Base-by-base conservation (phyloP, 148 eudicot genomes). In the Cornus kousa region DNA sequence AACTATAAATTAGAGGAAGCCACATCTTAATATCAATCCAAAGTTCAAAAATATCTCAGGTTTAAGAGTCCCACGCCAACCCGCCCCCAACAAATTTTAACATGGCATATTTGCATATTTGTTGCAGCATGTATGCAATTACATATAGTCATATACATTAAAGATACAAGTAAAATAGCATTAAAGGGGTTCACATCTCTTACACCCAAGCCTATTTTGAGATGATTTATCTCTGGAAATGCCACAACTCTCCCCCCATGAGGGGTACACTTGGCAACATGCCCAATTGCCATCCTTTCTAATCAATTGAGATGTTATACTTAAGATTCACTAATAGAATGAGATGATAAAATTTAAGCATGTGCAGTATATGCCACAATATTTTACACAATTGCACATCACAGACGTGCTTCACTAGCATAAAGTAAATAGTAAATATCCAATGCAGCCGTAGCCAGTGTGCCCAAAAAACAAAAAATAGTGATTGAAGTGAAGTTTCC, bases 1-100 rank as follows among this genome's bases (percentile, higher is more conserved):
- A 60, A 60, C 65, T 17, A 20, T 31, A 68, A 24, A 76, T 76
- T 67, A 76, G 40, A 76, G 39, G 62, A 1, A 67, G 16, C 22
- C 14, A 75, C 14, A 75, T 13, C 19, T 59, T 12, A 16, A 13
- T 37, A 20, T 74, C 9, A 64, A n/a, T 68, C 19, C 9, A 35
- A 37, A 39, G 10, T 68, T 10, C 19, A 60, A 64, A 39, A 5
- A 14, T 5, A 64, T 23, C 35, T 75, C 77, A 11, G 53, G 24
- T 23, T 67, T 46, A 62, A 67, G 23, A 66, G 4, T 43, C 60
- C 60, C 67, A 33, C 72, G 10, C 79, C 60, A 33, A 39, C 19
- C 50, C 69, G 24, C 7, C 66, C 66, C 66, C 7, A 17, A 13
- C 66, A n/a, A 53, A 53, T 43, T 43, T 1, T 16, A 19, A 57